Percentiles rank a stretch among this genome's conserved stretches.
Conservation (phyloP, 768 basidiomycete species). For the Nidularia sp. region DNA sequence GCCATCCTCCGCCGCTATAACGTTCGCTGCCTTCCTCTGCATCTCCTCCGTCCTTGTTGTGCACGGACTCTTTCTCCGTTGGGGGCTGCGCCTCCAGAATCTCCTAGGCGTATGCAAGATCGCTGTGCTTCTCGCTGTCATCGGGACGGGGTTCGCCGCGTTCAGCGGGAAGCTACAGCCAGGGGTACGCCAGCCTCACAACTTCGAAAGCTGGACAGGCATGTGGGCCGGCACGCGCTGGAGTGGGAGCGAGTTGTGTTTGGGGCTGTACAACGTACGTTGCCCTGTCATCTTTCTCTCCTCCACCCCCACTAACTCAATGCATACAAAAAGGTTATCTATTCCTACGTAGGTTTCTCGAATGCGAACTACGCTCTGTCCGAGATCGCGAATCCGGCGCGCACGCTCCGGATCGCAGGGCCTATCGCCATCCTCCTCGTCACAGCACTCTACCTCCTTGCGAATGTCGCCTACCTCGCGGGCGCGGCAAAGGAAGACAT, state of each 20-base stretch:
- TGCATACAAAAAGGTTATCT: constrained; percentile 26
- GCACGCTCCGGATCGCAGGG: constrained; percentile 51
- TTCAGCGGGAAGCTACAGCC: constrained; percentile 25
- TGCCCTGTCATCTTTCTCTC: not conserved
- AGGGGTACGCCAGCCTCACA: not conserved
- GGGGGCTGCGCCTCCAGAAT: constrained; percentile 51
- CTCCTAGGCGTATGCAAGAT: constrained; percentile 49
- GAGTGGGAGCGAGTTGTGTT: constrained; percentile 18
- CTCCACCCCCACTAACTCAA: not conserved
- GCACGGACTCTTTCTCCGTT: constrained; percentile 33
- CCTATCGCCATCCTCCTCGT: constrained; percentile 47
- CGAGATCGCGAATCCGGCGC: constrained; percentile 49
- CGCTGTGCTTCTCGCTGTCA: constrained; percentile 39
- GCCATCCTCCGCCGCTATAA: constrained; percentile 14
- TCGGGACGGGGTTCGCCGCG: constrained; percentile 44
- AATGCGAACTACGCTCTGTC: constrained; percentile 59
- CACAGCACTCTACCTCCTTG: constrained; percentile 42
- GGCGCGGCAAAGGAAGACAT: constrained; percentile 57
- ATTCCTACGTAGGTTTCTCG: constrained; percentile 46
- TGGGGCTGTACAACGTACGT: constrained; percentile 36
- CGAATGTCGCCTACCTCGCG: constrained; percentile 57
- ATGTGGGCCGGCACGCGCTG: not conserved
- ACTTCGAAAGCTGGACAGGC: not conserved
- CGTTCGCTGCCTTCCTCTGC: constrained; percentile 17
- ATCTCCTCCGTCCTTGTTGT: constrained; percentile 21